Evolutionary conservation across 2,329 filamentous ascomycete genomes (phyloP), one percentile per base, ranked within the genome.

Genomic region (Acephala macrosclerotiorum): DNA sequence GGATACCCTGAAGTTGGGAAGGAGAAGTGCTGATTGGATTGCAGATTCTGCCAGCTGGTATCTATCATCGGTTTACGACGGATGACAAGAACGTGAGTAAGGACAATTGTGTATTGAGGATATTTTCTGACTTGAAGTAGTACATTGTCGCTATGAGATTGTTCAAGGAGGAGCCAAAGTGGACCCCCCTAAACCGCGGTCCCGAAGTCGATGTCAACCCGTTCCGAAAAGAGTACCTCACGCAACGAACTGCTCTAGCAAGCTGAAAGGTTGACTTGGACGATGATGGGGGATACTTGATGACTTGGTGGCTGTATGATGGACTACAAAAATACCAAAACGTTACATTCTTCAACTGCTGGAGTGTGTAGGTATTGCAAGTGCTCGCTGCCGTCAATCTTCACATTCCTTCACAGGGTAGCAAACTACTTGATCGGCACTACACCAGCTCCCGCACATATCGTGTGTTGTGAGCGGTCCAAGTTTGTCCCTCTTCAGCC

Each of bases 121-220:
- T 22, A 12, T 58, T 57, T 29, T 57, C 66, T 68, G 53, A 70
- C 51, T 55, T 36, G 29, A 61, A 29, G 57, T 72, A 97, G 94
- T 97, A 95, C 76, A 93, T 97, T 71, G 92, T 96, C 77, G 96
- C 96, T 16, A 95, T 98, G 93, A 87, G 96, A 64, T 84, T 99
- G 60, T 99, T 98, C 87, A 94, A 98, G 82, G 96, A 98, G 71
- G 94, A 98, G 80, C 96, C 96, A 38, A 97, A 98, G 81, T 99
- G 96, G 96, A 98, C 94, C 40, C 92, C 96, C 16, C 80, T 99
- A 71, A 97, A 97, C 81, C 88, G 96, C 64, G 88, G 86, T 7
- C 80, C 82, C 4, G 91, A 95, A 58, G 86, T 97, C 51, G 93
- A 98, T 77, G 78, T 78, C 66, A 99, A 98, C 80, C 80, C 85